These are phyloP conservation scores for Xanthoceras sorbifolium DNA, from an alignment of 345 rosid genomes.

Conservation along the genomic window DNA sequence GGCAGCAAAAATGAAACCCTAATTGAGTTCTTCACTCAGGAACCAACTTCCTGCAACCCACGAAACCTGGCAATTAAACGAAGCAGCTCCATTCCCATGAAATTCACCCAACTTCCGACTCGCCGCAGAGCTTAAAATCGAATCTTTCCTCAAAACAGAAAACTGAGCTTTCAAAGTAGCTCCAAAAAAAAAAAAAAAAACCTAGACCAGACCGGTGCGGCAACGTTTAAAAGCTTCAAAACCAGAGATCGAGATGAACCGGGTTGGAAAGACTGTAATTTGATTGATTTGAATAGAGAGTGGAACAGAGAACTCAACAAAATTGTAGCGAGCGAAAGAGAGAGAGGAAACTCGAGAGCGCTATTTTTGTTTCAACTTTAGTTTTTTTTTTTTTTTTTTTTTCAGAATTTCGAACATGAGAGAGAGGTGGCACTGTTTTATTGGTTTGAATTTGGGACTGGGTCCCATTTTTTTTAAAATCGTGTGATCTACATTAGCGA, in stretches of 20 bases:
- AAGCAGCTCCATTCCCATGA: conserved; percentile 22
- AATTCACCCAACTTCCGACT: conserved; percentile 13
- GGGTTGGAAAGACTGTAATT: neutral
- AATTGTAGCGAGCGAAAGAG: neutral
- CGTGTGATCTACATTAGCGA: neutral
- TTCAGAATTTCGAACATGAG: neutral
- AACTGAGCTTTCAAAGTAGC: neutral
- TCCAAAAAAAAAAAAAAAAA: too few relatives aligned
- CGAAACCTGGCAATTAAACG: conserved; percentile 7
- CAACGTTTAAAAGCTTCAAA: neutral
- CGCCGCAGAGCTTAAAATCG: conserved; percentile 22
- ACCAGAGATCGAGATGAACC: neutral
- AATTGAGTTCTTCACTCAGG: conserved; percentile 18
- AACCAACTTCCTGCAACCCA: conserved; percentile 2
- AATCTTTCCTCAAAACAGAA: neutral
- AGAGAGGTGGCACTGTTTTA: conserved; percentile 7
- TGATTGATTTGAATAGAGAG: neutral
- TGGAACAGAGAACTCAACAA: neutral
- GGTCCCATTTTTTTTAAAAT: conserved; percentile 4
- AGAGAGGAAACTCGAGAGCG: neutral
- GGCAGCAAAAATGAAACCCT: conserved; percentile 16
- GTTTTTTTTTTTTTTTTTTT: neutral
- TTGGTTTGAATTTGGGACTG: neutral
- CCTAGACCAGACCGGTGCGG: neutral
- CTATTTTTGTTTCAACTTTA: neutral